These are phyloP conservation scores for Metroxylon sagu DNA, from an alignment of 176 grass and related monocot species.

Conservation along the genomic window DNA sequence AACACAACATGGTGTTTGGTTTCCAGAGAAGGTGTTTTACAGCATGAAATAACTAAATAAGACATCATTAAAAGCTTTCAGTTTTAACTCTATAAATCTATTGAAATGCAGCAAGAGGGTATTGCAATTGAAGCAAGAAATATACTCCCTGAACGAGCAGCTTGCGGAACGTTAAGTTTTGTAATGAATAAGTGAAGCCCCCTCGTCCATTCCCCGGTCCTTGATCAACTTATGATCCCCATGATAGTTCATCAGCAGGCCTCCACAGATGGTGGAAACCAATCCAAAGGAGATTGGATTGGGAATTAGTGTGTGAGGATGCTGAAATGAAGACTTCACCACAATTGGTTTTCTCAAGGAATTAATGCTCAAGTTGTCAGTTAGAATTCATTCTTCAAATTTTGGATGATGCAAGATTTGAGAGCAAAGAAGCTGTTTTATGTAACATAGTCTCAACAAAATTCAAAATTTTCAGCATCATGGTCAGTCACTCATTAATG, in stretches of 20 bases:
- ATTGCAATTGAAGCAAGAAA: slow-evolving; percentile 73
- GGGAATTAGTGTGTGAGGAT: slow-evolving; percentile 70
- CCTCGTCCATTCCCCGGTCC: no score
- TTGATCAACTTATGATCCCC: no score
- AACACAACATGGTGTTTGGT: slow-evolving; percentile 71
- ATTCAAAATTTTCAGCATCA: no score
- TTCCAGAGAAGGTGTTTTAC: slow-evolving; percentile 61
- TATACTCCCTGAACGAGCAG: slow-evolving; percentile 51
- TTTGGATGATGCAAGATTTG: no score
- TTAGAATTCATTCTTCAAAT: no score
- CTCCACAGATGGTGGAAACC: slow-evolving; percentile 91
- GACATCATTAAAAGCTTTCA: not conserved
- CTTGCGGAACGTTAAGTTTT: slow-evolving; percentile 51
- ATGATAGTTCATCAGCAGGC: slow-evolving; percentile 21
- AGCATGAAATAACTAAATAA: not conserved
- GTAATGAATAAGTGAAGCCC: slow-evolving; percentile 46
- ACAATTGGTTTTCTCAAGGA: no score
- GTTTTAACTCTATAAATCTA: not conserved
- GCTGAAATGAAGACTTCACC: no score
- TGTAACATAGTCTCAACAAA: no score
- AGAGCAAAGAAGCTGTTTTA: no score
- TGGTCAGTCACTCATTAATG: no score
- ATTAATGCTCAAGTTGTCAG: no score
- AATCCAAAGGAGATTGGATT: slow-evolving; percentile 69
- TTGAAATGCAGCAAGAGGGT: slow-evolving; percentile 60